Conservation (phyloP, 2,329 filamentous ascomycete species). For the Trichophyton benhamiae region DNA sequence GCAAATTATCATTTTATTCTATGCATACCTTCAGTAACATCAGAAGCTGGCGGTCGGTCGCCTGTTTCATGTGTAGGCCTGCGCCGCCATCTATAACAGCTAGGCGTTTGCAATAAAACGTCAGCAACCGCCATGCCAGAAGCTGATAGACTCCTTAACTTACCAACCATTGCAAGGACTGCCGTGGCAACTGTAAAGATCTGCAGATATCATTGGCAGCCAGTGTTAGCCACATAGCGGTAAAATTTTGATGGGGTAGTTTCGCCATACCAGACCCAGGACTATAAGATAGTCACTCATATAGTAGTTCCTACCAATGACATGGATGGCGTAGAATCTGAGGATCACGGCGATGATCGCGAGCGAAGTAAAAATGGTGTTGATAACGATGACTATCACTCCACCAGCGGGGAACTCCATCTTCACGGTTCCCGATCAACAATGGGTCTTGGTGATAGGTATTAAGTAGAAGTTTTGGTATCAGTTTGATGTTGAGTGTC, state of each 20-base stretch:
- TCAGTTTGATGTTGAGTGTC: not conserved
- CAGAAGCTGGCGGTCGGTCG: not conserved
- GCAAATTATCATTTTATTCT: not conserved
- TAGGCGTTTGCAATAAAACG: not conserved
- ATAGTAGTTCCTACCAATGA: not conserved
- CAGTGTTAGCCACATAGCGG: not conserved
- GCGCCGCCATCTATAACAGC: not conserved
- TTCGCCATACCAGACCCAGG: not conserved
- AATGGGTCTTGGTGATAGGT: not conserved
- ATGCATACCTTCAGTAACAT: slow-evolving; percentile 8
- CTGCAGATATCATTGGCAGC: not conserved
- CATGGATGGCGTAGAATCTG: not conserved
- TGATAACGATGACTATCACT: not conserved
- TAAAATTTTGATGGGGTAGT: not conserved
- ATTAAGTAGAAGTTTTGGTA: not conserved
- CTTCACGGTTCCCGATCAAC: not conserved
- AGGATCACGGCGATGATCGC: not conserved
- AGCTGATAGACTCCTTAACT: not conserved
- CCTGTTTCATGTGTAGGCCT: not conserved
- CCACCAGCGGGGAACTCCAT: not conserved
- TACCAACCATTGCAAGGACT: not conserved
- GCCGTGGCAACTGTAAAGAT: not conserved
- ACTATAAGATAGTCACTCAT: slow-evolving; percentile 1
- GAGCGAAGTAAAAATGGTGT: not conserved
- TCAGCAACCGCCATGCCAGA: not conserved